Percentiles rank a stretch among this genome's conserved stretches.
phyloP scores from a whole-genome alignment of 1,139 yeast species.

The Candida sp. region DNA sequence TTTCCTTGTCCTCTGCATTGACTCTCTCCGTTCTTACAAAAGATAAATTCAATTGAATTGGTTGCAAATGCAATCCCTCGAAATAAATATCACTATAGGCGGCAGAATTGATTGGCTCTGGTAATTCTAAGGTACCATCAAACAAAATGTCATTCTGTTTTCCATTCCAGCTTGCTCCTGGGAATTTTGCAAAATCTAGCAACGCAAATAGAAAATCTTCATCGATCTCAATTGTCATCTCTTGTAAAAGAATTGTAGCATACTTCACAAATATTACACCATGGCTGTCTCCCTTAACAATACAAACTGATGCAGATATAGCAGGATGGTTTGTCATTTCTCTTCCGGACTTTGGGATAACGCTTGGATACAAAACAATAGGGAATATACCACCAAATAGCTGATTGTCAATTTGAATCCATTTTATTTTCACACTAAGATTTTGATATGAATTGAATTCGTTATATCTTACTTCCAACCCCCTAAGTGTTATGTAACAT shows the following conservation, averaged over 20 bases:
- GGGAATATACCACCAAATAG: conserved; percentile 87
- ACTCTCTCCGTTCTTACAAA: conserved; percentile 88
- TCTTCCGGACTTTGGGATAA: conserved; percentile 77
- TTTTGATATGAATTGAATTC: conserved; percentile 86
- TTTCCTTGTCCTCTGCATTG: conserved; percentile 53
- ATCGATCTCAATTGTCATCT: conserved; percentile 87
- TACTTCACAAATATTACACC: conserved; percentile 90
- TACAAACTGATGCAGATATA: conserved; percentile 78
- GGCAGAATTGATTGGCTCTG: conserved; percentile 63
- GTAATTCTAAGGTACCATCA: conserved; percentile 60
- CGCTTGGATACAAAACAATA: conserved; percentile 86
- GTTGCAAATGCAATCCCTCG: conserved; percentile 91
- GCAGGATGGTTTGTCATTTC: conserved; percentile 92
- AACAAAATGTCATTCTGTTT: conserved; percentile 51
- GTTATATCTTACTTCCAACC: conserved; percentile 76
- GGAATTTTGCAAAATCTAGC: conserved; percentile 71
- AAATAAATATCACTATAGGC: conserved; percentile 78
- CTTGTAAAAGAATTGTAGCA: conserved; percentile 86
- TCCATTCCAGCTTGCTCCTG: conserved; percentile 68
- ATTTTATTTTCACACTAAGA: conserved; percentile 75
- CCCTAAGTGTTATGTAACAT: conserved; percentile 76
- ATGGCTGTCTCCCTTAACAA: conserved; percentile 83
- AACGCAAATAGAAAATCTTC: conserved; percentile 88
- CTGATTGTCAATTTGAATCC: conserved; percentile 95
- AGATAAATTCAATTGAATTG: conserved; percentile 82